Conservation (phyloP, 2,329 filamentous ascomycete species). For the Colletotrichum navitas region DNA sequence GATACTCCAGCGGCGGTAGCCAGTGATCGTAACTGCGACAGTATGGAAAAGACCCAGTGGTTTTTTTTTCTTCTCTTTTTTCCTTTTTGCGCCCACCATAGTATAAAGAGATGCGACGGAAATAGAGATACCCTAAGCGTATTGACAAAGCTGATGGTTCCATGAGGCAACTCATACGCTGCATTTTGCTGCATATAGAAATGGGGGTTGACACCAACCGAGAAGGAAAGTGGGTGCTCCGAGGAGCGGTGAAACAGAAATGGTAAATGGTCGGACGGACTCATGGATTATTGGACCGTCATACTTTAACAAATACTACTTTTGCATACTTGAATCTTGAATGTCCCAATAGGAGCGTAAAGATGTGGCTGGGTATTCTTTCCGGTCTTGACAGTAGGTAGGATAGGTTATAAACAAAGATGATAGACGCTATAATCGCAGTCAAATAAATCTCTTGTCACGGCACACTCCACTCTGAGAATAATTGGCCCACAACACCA, state of each 20-base stretch:
- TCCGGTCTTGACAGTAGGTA: too few species aligned
- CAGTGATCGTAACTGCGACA: background rate
- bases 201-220: slow-evolving; percentile 18
- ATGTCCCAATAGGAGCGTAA: background rate
- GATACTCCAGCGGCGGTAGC: slow-evolving; percentile 31
- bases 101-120: background rate
- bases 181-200: slow-evolving; percentile 18
- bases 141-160: background rate
- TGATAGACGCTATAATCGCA: background rate
- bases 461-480: background rate
- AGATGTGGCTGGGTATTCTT: too few species aligned
- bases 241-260: background rate
- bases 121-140: background rate
- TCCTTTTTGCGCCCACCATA: background rate
- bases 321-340: too few species aligned
- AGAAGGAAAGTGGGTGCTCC: slow-evolving; percentile 20
- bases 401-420: background rate
- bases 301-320: background rate
- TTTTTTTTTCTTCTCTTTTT: too few species aligned
- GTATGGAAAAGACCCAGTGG: background rate
- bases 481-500: accelerated
- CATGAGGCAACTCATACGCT: slow-evolving; percentile 19
- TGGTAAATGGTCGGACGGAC: background rate
- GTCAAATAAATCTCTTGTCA: background rate
- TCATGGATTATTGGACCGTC: background rate